Evolutionary conservation across 805 yeast genomes (phyloP), one percentile per base, ranked within the genome.

Genomic region (Spathaspora arborariae): DNA sequence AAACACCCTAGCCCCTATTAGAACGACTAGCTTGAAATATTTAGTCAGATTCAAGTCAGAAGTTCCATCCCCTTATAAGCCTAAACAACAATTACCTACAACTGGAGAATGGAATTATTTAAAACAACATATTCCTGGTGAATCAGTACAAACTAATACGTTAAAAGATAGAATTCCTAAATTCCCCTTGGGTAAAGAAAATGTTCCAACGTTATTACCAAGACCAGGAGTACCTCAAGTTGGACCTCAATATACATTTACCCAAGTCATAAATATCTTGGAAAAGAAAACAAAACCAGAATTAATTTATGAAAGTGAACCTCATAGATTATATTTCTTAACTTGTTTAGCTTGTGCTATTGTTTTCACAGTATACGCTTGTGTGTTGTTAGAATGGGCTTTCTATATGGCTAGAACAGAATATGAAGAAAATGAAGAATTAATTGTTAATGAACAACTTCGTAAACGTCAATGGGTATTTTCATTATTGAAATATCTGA

Each of bases 221-320:
- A 74, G 84, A 46, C 87, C 90, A 0, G 87, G 85, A 11, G 88
- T 85, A 9, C 96, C 96, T 8, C 77, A 81, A 30, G 86, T 87
- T 2, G 80, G 85, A 1, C 74, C 76, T 33, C 59, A 67, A 44
- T 64, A 78, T 57, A 71, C 81, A 4, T 77, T 88, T 52, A 67
- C 79, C 5, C 84, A 84, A 59, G 81, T 88, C 66, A 68, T 84
- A 55, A 75, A 76, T 47, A 74, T 78, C 9, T 66, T 88, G 50
- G 70, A 75, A 49, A 66, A 68, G 35, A 79, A 82, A 54, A 66
- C 64, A 10, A 74, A 76, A 41, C 92, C 92, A 1, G 95, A 87
- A 57, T 68, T 88, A 45, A 74, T 88, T 39, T 88, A 88, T 64
- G 92, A 87, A 69, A 81, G 90, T 20, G 96, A 88, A 64, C 87